Conservation (phyloP, 108 stramenopile species). For the Asterionellopsis glacialis region DNA sequence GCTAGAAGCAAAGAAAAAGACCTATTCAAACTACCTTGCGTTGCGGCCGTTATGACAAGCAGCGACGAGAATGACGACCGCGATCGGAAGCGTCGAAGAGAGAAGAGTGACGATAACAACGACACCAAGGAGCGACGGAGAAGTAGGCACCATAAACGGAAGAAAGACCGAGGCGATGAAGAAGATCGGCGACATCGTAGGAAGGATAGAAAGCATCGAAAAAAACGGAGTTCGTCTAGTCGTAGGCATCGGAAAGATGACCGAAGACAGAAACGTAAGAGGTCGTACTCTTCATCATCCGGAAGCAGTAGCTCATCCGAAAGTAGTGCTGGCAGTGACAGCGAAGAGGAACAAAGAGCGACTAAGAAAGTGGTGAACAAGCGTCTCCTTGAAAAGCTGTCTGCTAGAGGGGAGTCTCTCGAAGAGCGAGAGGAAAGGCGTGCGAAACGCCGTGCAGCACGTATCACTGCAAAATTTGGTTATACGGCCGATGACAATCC, state of each 20-base stretch:
- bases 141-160: no score
- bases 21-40: no score
- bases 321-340: slow-evolving; percentile 12
- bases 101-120: neutral
- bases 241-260: slow-evolving; percentile 7
- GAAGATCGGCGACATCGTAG: slow-evolving; percentile 8
- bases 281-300: neutral
- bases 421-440: slow-evolving; percentile 80
- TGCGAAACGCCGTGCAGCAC: slow-evolving; percentile 71
- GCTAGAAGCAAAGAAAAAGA: no score
- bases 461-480: slow-evolving; percentile 76
- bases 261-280: slow-evolving; percentile 10
- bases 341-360: slow-evolving; percentile 6
- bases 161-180: neutral
- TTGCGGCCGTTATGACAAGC: neutral
- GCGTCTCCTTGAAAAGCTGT: slow-evolving; percentile 60
- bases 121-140: no score
- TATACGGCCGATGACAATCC: slow-evolving; percentile 98
- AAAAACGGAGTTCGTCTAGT: neutral
- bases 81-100: neutral
- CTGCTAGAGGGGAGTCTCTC: slow-evolving; percentile 69
- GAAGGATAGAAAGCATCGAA: slow-evolving; percentile 5
- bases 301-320: neutral
- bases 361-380: slow-evolving; percentile 41
- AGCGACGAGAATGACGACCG: neutral